Evolutionary conservation across 2,329 filamentous ascomycete genomes (phyloP), one percentile per base, ranked within the genome.

Genomic region (Alternaria arbusti): DNA sequence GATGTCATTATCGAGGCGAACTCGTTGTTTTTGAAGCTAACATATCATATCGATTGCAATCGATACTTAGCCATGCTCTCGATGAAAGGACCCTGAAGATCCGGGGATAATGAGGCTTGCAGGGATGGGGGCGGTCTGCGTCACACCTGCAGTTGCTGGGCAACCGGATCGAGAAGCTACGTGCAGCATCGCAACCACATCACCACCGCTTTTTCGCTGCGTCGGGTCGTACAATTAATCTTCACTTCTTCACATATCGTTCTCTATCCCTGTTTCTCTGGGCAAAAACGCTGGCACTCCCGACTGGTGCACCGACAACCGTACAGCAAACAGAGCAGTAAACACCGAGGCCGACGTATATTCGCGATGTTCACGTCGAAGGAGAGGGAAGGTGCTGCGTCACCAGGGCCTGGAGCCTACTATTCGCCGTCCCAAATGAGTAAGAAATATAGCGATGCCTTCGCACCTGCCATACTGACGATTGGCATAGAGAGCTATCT

Each of bases 401-500:
- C 78, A 57, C 78, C 79, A 40, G 74, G 76, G 51, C 78, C 78
- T 40, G 70, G 70, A 17, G 70, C 73, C 25, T 80, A 74, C 61
- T 80, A 81, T 70, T 73, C 75, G 36, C 70, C 74, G 20, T 67
- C 75, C 51, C 78, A 81, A 68, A 80, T 81, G 76, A 75, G 80
- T 82, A 74, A 58, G 79, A n/a, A 61, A n/a, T 44, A 26, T 10
- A 25, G 44, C 15, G 25, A 43, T 47, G 57, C 62, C 67, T 69
- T 65, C 26, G 40, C 47, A 30, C 36, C 50, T 22, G 54, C 63
- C n/a, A 22, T 67, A 56, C 66, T 74, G 68, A 78, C 60, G n/a
- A 28, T 61, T 36, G 26, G 51, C 43, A 54, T 40, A 93, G 91
- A 89, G 69, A 84, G 85, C 64, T 94, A 93, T 78, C 86, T 94